A percentile compares a stretch with the other conserved stretches of the same genome.
phyloP scores from a whole-genome alignment of 768 basidiomycete genomes.

The Tricholoma terreum region DNA sequence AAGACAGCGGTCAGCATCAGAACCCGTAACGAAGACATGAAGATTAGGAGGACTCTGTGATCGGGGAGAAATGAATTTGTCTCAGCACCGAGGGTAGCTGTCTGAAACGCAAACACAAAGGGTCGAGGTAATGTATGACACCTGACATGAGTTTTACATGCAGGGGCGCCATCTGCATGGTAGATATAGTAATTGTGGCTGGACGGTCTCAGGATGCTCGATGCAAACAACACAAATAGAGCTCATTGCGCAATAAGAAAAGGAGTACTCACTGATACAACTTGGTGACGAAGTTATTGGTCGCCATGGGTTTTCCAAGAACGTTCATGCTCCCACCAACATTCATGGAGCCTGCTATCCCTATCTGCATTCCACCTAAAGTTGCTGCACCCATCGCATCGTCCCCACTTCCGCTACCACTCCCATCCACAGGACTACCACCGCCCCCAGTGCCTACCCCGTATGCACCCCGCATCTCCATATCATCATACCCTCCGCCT shows the following conservation, averaged over 20 bases:
- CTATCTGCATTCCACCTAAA: slow-evolving; percentile 4
- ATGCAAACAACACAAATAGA: neutral
- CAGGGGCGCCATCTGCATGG: slow-evolving; percentile 1
- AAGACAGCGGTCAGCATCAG: slow-evolving; percentile 1
- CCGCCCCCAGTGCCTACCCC: slow-evolving; percentile 21
- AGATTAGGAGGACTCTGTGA: neutral
- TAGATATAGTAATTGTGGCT: neutral
- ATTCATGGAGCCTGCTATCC: slow-evolving; percentile 33
- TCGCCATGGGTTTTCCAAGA: slow-evolving; percentile 64
- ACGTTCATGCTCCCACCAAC: slow-evolving; percentile 48
- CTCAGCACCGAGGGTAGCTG: too few relatives aligned
- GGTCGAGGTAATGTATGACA: neutral
- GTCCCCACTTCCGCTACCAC: slow-evolving; percentile 43
- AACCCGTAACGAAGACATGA: neutral
- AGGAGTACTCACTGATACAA: slow-evolving; percentile 66
- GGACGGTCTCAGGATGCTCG: neutral
- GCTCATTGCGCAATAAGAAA: neutral
- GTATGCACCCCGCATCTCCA: slow-evolving; percentile 45
- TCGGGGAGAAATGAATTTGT: neutral
- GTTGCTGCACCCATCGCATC: slow-evolving; percentile 27
- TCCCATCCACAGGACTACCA: slow-evolving; percentile 45
- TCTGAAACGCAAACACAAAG: neutral
- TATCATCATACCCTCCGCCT: slow-evolving; percentile 53
- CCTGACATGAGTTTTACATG: neutral
- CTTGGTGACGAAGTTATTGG: slow-evolving; percentile 87